Conservation (phyloP, 1,139 yeast species). For the Protomyces inouyei region DNA sequence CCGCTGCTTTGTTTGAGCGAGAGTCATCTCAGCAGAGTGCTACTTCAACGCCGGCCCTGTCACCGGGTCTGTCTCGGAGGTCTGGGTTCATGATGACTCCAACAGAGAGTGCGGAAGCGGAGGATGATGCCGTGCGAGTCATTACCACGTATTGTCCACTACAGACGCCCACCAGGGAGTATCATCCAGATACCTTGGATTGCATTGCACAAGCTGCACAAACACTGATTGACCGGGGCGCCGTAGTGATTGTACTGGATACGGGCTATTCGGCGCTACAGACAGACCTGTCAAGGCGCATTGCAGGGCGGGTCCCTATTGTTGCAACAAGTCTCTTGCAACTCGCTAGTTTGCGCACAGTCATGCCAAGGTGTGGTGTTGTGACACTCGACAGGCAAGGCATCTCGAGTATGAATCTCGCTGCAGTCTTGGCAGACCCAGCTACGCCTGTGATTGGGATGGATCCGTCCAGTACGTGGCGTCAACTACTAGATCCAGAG, state of each 20-base stretch:
- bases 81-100: neutral
- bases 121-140: conserved; percentile 7
- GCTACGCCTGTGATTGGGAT: conserved; percentile 24
- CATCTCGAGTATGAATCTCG: conserved; percentile 15
- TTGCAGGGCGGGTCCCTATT: conserved; percentile 9
- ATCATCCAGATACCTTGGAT: conserved; percentile 18
- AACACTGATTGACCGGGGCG: conserved; percentile 20
- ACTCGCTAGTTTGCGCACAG: conserved; percentile 9
- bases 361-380: conserved; percentile 16
- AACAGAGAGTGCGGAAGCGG: neutral
- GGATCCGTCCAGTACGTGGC: conserved; percentile 12
- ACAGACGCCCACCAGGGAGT: conserved; percentile 12
- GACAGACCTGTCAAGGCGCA: conserved; percentile 6
- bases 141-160: conserved; percentile 12
- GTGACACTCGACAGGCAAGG: conserved; percentile 22
- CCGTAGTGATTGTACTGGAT: conserved; percentile 18
- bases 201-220: conserved; percentile 5
- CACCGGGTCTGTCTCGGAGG: neutral
- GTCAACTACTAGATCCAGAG: conserved; percentile 1
- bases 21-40: neutral
- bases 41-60: neutral
- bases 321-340: conserved; percentile 18
- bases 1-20: neutral
- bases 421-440: conserved; percentile 21
- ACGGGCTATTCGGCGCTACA: conserved; percentile 23